phyloP scores from a whole-genome alignment of 768 basidiomycete genomes.

The Tricholoma hemisulphureum region DNA sequence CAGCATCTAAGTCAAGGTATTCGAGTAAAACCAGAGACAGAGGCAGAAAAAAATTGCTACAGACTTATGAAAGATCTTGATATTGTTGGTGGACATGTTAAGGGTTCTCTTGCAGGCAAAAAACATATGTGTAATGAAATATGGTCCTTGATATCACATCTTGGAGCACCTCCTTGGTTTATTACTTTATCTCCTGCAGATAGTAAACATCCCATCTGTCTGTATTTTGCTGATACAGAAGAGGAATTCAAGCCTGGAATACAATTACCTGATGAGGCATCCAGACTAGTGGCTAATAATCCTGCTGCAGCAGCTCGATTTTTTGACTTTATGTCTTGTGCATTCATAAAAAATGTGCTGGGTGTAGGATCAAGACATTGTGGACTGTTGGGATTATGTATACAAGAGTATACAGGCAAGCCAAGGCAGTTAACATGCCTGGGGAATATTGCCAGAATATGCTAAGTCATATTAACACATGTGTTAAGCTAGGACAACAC shows the following conservation, averaged over 20 bases:
- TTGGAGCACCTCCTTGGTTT: constrained; percentile 33
- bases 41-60: constrained; percentile 35
- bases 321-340: not conserved
- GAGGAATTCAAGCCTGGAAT: constrained; percentile 16
- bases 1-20: constrained; percentile 17
- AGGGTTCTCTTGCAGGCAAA: constrained; percentile 26
- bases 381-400: too few relatives aligned
- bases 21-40: constrained; percentile 21
- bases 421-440: too few relatives aligned
- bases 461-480: too few relatives aligned
- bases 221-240: constrained; percentile 31
- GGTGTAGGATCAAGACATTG: constrained; percentile 4
- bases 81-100: constrained; percentile 28
- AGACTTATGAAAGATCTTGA: constrained; percentile 33
- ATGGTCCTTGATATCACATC: constrained; percentile 24
- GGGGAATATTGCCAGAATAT: too few relatives aligned
- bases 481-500: too few relatives aligned
- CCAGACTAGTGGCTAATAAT: not conserved
- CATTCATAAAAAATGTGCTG: constrained; percentile 9
- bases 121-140: constrained; percentile 30
- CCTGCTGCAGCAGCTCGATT: not conserved
- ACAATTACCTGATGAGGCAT: not conserved
- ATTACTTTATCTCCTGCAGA: too few relatives aligned
- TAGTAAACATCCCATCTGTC: too few relatives aligned
- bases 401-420: too few relatives aligned